A percentile compares a stretch with the other conserved stretches of the same genome.
These are phyloP conservation scores for Viola odorata DNA, from an alignment of 345 rosid genomes.

Conservation along the genomic window DNA sequence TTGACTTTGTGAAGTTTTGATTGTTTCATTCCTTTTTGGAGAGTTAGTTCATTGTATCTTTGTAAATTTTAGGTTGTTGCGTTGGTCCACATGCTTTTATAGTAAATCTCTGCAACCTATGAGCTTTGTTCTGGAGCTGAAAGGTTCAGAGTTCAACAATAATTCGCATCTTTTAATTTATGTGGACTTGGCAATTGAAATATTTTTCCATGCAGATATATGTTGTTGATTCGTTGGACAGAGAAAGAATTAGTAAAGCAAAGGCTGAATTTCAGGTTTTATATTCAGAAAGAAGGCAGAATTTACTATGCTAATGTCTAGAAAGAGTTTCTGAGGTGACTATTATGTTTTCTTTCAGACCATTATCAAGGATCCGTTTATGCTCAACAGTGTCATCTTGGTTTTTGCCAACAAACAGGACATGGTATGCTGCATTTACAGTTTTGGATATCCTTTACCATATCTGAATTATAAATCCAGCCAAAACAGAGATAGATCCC, in stretches of 20 bases:
- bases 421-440: slow-evolving; percentile 50
- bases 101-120: not conserved
- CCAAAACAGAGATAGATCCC: too few species aligned
- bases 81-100: not conserved
- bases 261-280: slow-evolving; percentile 92
- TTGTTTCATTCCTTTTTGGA: not conserved
- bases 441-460: not conserved
- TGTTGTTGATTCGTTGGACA: slow-evolving; percentile 95
- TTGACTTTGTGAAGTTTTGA: not conserved
- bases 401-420: slow-evolving; percentile 99
- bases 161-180: not conserved
- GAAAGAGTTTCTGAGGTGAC: slow-evolving; percentile 21
- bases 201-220: slow-evolving; percentile 58
- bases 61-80: not conserved
- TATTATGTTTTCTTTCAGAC: slow-evolving; percentile 44
- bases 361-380: slow-evolving; percentile 91
- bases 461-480: not conserved
- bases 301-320: slow-evolving; percentile 15
- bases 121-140: not conserved
- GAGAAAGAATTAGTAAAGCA: slow-evolving; percentile 92
- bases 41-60: not conserved
- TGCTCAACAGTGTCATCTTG: slow-evolving; percentile 89
- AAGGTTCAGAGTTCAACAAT: not conserved
- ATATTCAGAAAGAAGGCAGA: slow-evolving; percentile 14
- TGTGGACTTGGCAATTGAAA: not conserved